Base-by-base conservation (phyloP, 1,284 basidiomycete species). In the Phlebopus sp. region DNA sequence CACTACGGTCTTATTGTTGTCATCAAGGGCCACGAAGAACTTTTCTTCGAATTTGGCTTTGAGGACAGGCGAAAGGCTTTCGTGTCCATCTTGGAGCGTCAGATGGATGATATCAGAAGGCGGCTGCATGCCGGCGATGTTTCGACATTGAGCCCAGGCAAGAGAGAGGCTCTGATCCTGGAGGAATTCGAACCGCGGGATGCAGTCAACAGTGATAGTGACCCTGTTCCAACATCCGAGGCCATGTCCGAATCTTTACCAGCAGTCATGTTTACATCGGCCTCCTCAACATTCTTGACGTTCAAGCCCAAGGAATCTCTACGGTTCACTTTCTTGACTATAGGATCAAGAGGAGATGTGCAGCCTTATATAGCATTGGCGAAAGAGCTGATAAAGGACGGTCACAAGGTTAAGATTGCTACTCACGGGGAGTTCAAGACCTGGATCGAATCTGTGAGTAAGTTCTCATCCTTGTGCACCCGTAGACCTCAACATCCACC, bases 351-450 rank as follows among this genome's bases (percentile, higher is more conserved):
- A 53, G 92, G 92, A 38, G 92, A 96, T 64, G 92, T 95, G 8
- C 92, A 96, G 66, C 92, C 92, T 15, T 95, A 97, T 63, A 97
- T 99, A 57, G 87, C 96, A 1, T 76, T 99, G 9, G 91, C 90
- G 30, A 95, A 96, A 64, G 93, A 93, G 0, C 71, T 99, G 14
- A 87, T 92, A 70, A 84, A 84, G 2, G 92, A 98, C 61, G 93
- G 93, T 0, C 94, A 97, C 65, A 77, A 71, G 25, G 86, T 83
- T 47, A 81, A 83, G 52, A 96, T 97, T 52, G 93, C 92, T 3
- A 94, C 92, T 5, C 96, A 98, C 59, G 87, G 84, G 40, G 96
- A 99, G 69, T 99, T 96, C 69, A 82, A 84, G 66, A 83, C 87
- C 35, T 99, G 97, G 97, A 86, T 99, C 52, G 91, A 95, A 72